Evolutionary conservation across 345 rosid genomes (phyloP), one percentile per base, ranked within the genome.

Genomic region (Chamaenerion angustifolium): DNA sequence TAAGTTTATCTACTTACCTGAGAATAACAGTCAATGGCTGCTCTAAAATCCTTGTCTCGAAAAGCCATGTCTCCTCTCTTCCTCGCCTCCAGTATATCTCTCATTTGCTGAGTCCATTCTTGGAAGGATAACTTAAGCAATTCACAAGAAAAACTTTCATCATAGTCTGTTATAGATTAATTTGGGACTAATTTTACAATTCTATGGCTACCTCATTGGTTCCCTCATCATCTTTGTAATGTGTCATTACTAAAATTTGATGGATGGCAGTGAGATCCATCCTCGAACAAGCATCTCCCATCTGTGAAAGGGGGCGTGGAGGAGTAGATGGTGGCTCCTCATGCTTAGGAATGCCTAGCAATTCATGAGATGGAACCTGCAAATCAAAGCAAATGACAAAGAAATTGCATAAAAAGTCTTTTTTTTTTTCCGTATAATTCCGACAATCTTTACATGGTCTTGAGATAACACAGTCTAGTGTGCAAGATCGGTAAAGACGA

Each of bases 101-200:
- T 78, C 60, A 86, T 90, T 60, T 77, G 85, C 56, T 90, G 86
- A 17, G 92, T 67, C 98, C 95, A 89, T 71, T 90, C 95, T 74
- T 90, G 95, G 63, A 90, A 90, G 41, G 95, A 90, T 55, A 86
- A 71, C 88, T 80, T 63, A 14, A 64, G 19, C 65, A 48, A 48
- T 23, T 37, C 53, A 19, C 55, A 42, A 46, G 17, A 25, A 23
- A 49, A 21, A 16, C 11, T 12, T 23, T 13, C 10, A 48, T 12
- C 21, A 11, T 21, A 47, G 25, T 46, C 49, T 21, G 25, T 21
- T 2, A 16, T 31, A 48, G 10, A 11, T 25, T 49, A n/a, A 16
- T 8, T 21, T 6, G 10, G 16, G 40, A 25, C 15, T 27, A 25
- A 13, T 13, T 27, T 12, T 27, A 5, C 11, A 25, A 10, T 2